These are phyloP conservation scores for Cruciata laevipes DNA, from an alignment of 257 asterid genomes.

Conservation along the genomic window DNA sequence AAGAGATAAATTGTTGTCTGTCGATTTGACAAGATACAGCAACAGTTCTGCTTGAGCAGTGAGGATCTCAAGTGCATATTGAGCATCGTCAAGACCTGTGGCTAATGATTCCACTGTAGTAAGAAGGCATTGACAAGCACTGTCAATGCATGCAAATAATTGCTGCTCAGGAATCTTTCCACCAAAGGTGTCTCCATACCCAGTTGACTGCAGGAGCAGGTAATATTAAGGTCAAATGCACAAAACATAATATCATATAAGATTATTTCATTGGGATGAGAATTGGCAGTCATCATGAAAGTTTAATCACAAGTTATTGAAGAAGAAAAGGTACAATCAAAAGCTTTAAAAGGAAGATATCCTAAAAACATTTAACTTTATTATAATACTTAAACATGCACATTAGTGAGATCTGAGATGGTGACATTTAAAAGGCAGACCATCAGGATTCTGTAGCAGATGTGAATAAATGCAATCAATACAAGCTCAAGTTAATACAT, in stretches of 20 bases:
- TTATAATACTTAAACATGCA: not conserved
- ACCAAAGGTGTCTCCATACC: slow-evolving; percentile 33
- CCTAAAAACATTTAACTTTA: not conserved
- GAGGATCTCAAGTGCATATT: slow-evolving; percentile 52
- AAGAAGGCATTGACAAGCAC: slow-evolving; percentile 52
- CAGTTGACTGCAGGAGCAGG: slow-evolving; percentile 48
- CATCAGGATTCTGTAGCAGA: not conserved
- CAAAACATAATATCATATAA: not conserved
- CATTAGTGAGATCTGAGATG: not conserved
- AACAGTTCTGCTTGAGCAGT: slow-evolving; percentile 71
- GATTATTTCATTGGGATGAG: not conserved
- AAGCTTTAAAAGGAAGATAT: not conserved
- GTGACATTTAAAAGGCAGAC: not conserved
- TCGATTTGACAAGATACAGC: slow-evolving; percentile 49
- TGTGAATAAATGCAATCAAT: not conserved
- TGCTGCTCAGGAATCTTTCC: slow-evolving; percentile 50
- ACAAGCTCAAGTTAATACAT: not conserved
- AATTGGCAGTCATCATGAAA: not conserved
- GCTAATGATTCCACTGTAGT: slow-evolving; percentile 47
- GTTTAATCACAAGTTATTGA: not conserved
- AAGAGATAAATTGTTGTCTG: slow-evolving; percentile 27
- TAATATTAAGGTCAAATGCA: slow-evolving; percentile 11
- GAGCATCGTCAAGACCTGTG: slow-evolving; percentile 36
- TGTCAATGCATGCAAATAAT: slow-evolving; percentile 47
- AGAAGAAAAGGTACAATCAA: not conserved